Conservation (phyloP, 2,329 filamentous ascomycete species). For the Grosmannia huntii region DNA sequence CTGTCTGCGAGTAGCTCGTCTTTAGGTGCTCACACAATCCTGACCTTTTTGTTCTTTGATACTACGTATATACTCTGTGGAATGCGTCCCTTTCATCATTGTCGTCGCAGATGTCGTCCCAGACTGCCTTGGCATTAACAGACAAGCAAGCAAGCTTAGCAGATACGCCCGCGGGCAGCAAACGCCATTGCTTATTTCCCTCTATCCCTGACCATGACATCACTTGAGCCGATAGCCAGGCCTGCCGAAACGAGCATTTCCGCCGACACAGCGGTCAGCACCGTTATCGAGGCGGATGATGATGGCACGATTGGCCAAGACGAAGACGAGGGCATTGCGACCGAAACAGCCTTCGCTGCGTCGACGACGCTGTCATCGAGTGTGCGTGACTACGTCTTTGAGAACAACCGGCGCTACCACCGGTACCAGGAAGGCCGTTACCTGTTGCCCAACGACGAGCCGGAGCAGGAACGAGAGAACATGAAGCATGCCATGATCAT, state of each 20-base stretch:
- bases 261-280: not conserved
- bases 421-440: constrained; percentile 16
- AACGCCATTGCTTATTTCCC: too few species aligned
- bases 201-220: too few species aligned
- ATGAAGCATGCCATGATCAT: constrained; percentile 40
- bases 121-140: too few species aligned
- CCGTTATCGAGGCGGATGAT: constrained; percentile 9
- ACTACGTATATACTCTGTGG: too few species aligned
- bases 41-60: too few species aligned
- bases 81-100: too few species aligned
- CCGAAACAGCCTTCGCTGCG: constrained; percentile 3
- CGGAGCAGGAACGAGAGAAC: constrained; percentile 30
- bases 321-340: constrained; percentile 8
- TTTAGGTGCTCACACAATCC: too few species aligned
- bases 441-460: constrained; percentile 25
- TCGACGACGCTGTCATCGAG: constrained; percentile 15
- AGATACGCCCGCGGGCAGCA: too few species aligned
- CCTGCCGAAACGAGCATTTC: not conserved
- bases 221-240: not conserved
- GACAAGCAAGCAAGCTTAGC: too few species aligned
- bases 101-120: too few species aligned
- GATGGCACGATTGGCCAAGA: not conserved
- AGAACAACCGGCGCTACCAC: constrained; percentile 18
- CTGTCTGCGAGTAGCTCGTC: too few species aligned
- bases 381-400: constrained; percentile 16